Base-by-base conservation (phyloP, 352 stramenopile species). In the Pythium phragmitis region DNA sequence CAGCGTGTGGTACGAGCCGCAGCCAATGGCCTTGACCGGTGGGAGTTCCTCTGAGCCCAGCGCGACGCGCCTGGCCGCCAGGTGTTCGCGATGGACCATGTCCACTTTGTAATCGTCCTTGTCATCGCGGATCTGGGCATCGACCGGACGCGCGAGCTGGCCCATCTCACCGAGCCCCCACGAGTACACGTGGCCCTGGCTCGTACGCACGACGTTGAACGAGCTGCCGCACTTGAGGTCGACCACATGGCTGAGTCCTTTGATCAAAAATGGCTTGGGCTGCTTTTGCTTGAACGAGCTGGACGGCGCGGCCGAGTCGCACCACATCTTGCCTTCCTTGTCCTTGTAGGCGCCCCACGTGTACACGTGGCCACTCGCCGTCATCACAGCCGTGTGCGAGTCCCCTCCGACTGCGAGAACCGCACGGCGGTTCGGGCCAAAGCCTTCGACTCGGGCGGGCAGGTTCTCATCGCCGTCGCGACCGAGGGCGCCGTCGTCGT, bases 331-430 rank as follows among this genome's bases (percentile, higher is more conserved):
- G 48, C 94, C 94, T 73, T 98, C 94, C 76, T 98, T 98, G 80
- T 99, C 96, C 60, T 98, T 98, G 81, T 98, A 98, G 58, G 77
- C 92, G 45, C 97, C 97, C 92, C 94, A 98, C 12, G 92, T 85
- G 69, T 89, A 99, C 11, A 99, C 92, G 23, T 91, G 87, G 3
- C 97, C 97, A 3, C 77, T 72, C 2, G 91, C 62, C 26, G 83
- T 91, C 28, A 99, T 70, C 8, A 96, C 91, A 0, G 97, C 66
- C 19, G 91, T 98, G 74, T 99, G 96, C 54, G 84, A 97, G 60
- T 99, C 96, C n/a, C 97, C 97, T 14, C 92, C 93, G 12, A 86
- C 86, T 36, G 98, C 73, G 60, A 90, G 74, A n/a, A 92, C 67
- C 1, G 78, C 80, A 11, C 65, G 66, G 16, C 74, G 52, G 4